Conservation (phyloP, 139 green algal species). For the Tetratostichococcus sp. region DNA sequence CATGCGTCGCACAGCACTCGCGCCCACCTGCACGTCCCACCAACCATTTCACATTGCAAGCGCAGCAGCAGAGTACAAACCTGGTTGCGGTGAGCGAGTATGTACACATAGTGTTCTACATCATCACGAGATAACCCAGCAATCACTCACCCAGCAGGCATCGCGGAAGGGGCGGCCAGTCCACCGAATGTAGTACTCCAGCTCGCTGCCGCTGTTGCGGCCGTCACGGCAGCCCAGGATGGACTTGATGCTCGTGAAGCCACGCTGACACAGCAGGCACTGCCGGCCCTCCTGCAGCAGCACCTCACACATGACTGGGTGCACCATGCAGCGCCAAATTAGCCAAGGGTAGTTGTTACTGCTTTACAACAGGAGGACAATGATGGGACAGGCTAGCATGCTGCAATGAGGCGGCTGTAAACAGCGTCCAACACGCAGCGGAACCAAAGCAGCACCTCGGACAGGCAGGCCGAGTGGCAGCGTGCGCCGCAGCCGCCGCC, state of each 20-base stretch:
- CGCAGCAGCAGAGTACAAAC: too few species aligned
- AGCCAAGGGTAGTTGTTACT: background rate
- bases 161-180: background rate
- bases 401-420: background rate
- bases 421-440: background rate
- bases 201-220: background rate
- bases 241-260: constrained; percentile 4
- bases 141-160: background rate
- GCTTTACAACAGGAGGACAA: too few species aligned
- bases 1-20: background rate
- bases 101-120: too few species aligned
- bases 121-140: background rate
- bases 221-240: constrained; percentile 20
- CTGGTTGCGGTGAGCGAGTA: too few species aligned
- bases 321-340: background rate
- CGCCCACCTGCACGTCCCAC: constrained; percentile 11
- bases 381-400: too few species aligned
- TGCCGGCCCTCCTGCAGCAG: background rate
- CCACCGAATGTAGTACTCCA: constrained; percentile 20
- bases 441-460: background rate
- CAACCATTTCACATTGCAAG: too few species aligned
- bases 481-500: constrained; percentile 11
- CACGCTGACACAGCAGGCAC: constrained; percentile 11
- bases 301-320: constrained; percentile 4
- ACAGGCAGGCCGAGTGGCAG: constrained; percentile 19